Conservation (phyloP, 371 early-diverging fungal species). For the Sporodiniella umbellata region DNA sequence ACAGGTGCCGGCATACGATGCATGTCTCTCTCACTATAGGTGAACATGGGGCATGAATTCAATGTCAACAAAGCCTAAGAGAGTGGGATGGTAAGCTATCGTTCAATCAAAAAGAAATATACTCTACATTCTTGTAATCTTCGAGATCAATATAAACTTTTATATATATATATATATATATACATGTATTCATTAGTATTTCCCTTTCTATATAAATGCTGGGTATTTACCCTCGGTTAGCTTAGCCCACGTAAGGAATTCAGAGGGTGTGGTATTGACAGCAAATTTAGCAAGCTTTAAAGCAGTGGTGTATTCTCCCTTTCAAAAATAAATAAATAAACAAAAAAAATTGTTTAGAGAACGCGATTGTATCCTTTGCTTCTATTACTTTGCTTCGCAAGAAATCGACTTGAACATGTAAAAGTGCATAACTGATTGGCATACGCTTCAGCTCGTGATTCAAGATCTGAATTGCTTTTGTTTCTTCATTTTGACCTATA, state of each 20-base stretch:
- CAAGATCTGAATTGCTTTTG: conserved; percentile 82
- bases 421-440: conserved; percentile 79
- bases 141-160: conserved; percentile 78
- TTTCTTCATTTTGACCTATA: conserved; percentile 82
- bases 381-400: conserved; percentile 65
- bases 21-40: conserved; percentile 84
- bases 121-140: conserved; percentile 82
- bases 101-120: no score
- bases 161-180: not conserved
- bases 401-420: conserved; percentile 89
- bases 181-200: not conserved
- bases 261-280: conserved; percentile 91
- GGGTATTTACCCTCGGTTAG: conserved; percentile 69
- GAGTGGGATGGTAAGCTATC: no score
- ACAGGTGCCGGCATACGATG: conserved; percentile 87
- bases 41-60: conserved; percentile 97
- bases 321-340: conserved; percentile 2
- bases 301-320: conserved; percentile 75
- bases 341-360: not conserved
- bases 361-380: not conserved
- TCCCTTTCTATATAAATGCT: not conserved
- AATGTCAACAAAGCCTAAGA: conserved; percentile 83
- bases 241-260: conserved; percentile 92
- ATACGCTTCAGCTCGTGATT: conserved; percentile 77
- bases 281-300: conserved; percentile 86